A percentile compares a stretch with the other conserved stretches of the same genome.
Evolutionary conservation across 1,284 basidiomycete genomes (phyloP).

Genomic region (Agaricales sp.): DNA sequence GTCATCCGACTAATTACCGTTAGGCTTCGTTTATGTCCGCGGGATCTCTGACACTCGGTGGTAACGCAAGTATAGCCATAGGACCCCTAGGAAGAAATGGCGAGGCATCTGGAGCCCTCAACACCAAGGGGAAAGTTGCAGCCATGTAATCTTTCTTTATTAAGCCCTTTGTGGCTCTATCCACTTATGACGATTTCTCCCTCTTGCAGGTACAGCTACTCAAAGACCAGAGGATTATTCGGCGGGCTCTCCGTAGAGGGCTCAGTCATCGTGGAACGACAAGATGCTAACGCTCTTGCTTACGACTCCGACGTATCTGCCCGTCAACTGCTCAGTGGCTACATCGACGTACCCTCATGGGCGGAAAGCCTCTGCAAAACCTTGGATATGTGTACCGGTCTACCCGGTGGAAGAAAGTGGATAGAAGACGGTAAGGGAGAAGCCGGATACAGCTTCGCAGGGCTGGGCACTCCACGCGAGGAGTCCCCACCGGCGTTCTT

Average conservation of each 20-base stretch:
- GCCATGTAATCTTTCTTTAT: slow-evolving; percentile 57
- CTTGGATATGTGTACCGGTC: slow-evolving; percentile 62
- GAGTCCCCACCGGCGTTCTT: slow-evolving; percentile 25
- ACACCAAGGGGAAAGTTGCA: slow-evolving; percentile 79
- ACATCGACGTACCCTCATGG: slow-evolving; percentile 69
- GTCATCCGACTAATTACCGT: slow-evolving; percentile 12
- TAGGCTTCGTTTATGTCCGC: slow-evolving; percentile 91
- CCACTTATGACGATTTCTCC: slow-evolving; percentile 5
- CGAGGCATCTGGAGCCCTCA: slow-evolving; percentile 84
- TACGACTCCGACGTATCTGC: slow-evolving; percentile 69
- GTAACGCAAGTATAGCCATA: slow-evolving; percentile 88
- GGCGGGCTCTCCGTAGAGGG: slow-evolving; percentile 86
- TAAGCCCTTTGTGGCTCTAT: slow-evolving; percentile 3
- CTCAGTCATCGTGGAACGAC: slow-evolving; percentile 87
- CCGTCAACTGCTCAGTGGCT: slow-evolving; percentile 73
- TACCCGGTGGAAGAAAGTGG: slow-evolving; percentile 64
- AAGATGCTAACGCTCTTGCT: slow-evolving; percentile 81
- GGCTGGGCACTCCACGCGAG: slow-evolving; percentile 30
- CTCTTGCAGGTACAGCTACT: slow-evolving; percentile 75
- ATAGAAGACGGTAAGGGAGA: slow-evolving; percentile 38
- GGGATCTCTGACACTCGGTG: slow-evolving; percentile 85
- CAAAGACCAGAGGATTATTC: slow-evolving; percentile 89
- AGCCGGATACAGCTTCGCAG: slow-evolving; percentile 47
- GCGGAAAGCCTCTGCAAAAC: slow-evolving; percentile 63
- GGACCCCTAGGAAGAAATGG: slow-evolving; percentile 93